phyloP scores from a whole-genome alignment of 306 rosid species.

The Begonia fuchsioides region DNA sequence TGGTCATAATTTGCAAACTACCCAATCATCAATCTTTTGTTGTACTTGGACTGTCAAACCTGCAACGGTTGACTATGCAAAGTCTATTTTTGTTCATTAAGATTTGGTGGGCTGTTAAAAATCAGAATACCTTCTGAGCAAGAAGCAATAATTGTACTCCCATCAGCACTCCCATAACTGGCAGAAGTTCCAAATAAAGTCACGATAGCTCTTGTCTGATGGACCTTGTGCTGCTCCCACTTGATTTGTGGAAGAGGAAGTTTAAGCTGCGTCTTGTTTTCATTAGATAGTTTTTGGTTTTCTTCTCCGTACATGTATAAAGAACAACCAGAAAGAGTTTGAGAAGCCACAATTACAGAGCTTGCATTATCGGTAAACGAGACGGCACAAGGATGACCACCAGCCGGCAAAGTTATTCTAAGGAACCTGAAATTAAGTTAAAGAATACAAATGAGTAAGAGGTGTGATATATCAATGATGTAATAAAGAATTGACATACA shows the following conservation, averaged over 20 bases:
- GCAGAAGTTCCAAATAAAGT: conserved; percentile 70
- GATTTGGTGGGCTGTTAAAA: neutral
- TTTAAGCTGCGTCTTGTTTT: conserved; percentile 45
- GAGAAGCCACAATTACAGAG: conserved; percentile 68
- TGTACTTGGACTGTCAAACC: too few relatives aligned
- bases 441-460: conserved; percentile 7
- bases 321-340: conserved; percentile 52
- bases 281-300: conserved; percentile 40
- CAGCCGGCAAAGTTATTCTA: conserved; percentile 74
- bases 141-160: conserved; percentile 73
- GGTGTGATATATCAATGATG: neutral
- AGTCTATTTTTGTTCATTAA: neutral
- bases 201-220: conserved; percentile 56
- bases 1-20: too few relatives aligned
- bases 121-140: conserved; percentile 85
- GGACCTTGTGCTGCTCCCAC: conserved; percentile 83
- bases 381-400: conserved; percentile 83
- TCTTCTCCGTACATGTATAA: conserved; percentile 87
- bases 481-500: conserved; percentile 1
- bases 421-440: conserved; percentile 45
- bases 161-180: conserved; percentile 85
- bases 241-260: conserved; percentile 91
- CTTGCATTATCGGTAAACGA: conserved; percentile 50
- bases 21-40: too few relatives aligned
- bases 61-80: neutral